Base-by-base conservation (phyloP, 352 stramenopile species). In the Globisporangium takayamanum region DNA sequence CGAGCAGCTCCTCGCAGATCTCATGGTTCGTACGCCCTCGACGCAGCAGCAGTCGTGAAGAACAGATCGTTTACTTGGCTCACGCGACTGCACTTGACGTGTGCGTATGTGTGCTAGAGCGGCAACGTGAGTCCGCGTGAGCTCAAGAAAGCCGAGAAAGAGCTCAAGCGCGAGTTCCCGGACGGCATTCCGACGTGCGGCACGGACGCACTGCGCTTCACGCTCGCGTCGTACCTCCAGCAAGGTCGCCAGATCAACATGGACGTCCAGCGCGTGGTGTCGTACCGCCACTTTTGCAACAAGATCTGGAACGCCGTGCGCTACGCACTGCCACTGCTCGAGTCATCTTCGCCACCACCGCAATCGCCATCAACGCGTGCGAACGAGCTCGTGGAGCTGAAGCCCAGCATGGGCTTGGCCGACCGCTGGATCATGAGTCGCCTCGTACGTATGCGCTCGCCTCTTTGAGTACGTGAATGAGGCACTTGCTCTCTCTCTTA, bases 161-260 rank as follows among this genome's bases (percentile, higher is more conserved):
- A 97, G 36, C 85, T 99, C 37, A 83, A 90, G 50, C 77, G 84
- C 47, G 97, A 99, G 64, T 99, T 99, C 69, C 97, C 97, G 5
- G 83, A 98, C 28, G 97, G 97, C 33, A 99, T 99, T 63, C 97
- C 96, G 28, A 92, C 97, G 36, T 99, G 97, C 74, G 97, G 97
- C 55, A 93, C 97, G 0, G 97, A 99, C 73, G 97, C 97, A 5
- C 78, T 99, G 26, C 88, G 97, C 10, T 98, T 99, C 62, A 97
- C 96, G 33, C 80, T 99, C 15, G 80, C 98, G 7, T 95, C 95
- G 15, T 99, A 99, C 62, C 70, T 94, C 48, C 77, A 92, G 48
- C 86, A 95, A 80, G 79, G 81, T 16, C 82, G 83, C 16, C 81
- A 95, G 45, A 95, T 95, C 66, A 94, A 95, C 57, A 89, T 95